phyloP scores from a whole-genome alignment of 2,329 filamentous ascomycete species.

The Talaromyces verruculosus region DNA sequence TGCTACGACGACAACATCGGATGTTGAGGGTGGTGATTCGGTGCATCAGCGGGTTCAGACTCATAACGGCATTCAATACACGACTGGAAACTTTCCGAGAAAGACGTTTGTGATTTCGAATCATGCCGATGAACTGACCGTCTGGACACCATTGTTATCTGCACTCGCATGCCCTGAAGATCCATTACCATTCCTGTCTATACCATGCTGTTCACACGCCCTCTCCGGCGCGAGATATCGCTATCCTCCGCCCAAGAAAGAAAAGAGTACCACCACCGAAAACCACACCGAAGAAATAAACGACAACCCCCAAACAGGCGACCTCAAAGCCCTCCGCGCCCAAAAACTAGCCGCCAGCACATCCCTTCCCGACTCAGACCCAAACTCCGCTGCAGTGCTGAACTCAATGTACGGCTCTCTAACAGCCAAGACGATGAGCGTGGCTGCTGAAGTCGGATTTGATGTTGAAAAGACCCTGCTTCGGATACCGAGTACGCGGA shows the following conservation, averaged over 20 bases:
- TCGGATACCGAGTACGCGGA: conserved; percentile 88
- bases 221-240: conserved; percentile 74
- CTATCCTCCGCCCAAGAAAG: conserved; percentile 42
- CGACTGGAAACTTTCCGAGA: conserved; percentile 64
- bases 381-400: conserved; percentile 30
- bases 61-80: conserved; percentile 25
- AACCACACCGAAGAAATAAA: conserved; percentile 17
- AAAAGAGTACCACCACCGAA: conserved; percentile 23
- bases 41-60: conserved; percentile 16
- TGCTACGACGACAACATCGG: background rate
- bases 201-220: conserved; percentile 92
- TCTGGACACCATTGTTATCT: conserved; percentile 91
- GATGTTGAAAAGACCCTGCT: conserved; percentile 78
- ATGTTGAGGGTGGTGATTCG: background rate
- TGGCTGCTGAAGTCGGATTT: conserved; percentile 73
- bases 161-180: conserved; percentile 56
- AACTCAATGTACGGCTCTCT: conserved; percentile 79
- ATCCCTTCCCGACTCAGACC: background rate
- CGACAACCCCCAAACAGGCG: conserved; percentile 38
- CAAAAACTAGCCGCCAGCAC: conserved; percentile 36
- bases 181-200: conserved; percentile 79
- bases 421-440: conserved; percentile 70
- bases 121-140: conserved; percentile 92
- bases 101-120: conserved; percentile 94
- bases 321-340: conserved; percentile 42